phyloP scores from a whole-genome alignment of 495 filamentous ascomycete genomes.

The Daldinia decipiens region DNA sequence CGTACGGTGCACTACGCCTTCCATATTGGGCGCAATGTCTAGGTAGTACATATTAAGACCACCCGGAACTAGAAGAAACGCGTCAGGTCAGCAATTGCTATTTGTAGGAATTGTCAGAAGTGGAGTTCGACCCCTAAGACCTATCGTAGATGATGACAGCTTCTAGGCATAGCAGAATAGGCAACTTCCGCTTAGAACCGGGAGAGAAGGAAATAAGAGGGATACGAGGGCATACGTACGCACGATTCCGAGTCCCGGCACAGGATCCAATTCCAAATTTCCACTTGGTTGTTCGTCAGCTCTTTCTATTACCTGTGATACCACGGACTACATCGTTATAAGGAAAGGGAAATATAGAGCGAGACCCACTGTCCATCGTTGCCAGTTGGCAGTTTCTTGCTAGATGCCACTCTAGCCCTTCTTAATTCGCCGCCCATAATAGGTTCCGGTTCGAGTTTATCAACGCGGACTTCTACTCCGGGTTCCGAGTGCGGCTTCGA shows the following conservation, averaged over 20 bases:
- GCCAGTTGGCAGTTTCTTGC: slow-evolving; percentile 39
- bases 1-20: slow-evolving; percentile 45
- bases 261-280: slow-evolving; percentile 29
- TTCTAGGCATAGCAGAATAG: not conserved
- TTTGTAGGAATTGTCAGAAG: slow-evolving; percentile 25
- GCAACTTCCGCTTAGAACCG: slow-evolving; percentile 6
- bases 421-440: slow-evolving; percentile 37
- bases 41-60: slow-evolving; percentile 46
- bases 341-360: slow-evolving; percentile 4
- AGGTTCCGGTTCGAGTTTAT: slow-evolving; percentile 35
- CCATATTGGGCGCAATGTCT: slow-evolving; percentile 40
- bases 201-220: not conserved
- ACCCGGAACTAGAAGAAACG: slow-evolving; percentile 37
- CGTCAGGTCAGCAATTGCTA: slow-evolving; percentile 28
- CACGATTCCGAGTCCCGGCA: slow-evolving; percentile 41
- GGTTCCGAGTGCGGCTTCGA: slow-evolving; percentile 30
- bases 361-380: slow-evolving; percentile 45
- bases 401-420: slow-evolving; percentile 41
- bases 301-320: not conserved
- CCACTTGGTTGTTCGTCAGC: slow-evolving; percentile 30
- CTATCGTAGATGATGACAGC: slow-evolving; percentile 6
- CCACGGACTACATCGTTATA: not conserved
- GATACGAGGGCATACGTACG: slow-evolving; percentile 12
- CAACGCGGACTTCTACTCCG: slow-evolving; percentile 38
- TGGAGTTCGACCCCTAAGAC: slow-evolving; percentile 5